Percentiles rank a stretch among this genome's conserved stretches.
Evolutionary conservation across 1,284 basidiomycete species (phyloP).

Genomic region (Trichosporon faecale): DNA sequence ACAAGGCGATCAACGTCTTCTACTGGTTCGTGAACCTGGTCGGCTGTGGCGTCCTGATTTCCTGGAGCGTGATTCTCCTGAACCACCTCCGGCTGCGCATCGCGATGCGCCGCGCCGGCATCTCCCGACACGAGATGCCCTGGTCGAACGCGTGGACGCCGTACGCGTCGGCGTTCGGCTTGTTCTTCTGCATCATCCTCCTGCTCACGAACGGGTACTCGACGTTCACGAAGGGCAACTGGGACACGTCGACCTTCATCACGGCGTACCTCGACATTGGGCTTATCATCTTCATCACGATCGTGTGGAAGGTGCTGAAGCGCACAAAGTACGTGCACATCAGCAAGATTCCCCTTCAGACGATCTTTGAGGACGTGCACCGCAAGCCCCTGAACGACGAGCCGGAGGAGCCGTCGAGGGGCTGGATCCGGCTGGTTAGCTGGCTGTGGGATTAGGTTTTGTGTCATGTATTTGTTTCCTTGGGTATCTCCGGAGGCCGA

Average conservation of each 20-base stretch:
- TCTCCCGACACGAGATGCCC: slow-evolving; percentile 23
- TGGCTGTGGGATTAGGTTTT: slow-evolving; percentile 31
- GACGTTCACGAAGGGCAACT: slow-evolving; percentile 30
- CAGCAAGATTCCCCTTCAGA: slow-evolving; percentile 25
- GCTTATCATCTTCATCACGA: slow-evolving; percentile 22
- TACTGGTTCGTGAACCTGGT: slow-evolving; percentile 39
- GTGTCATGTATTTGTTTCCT: not conserved
- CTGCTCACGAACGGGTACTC: slow-evolving; percentile 29
- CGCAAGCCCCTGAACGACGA: slow-evolving; percentile 18
- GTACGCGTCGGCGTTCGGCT: slow-evolving; percentile 23
- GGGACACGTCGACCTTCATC: slow-evolving; percentile 25
- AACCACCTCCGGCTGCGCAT: slow-evolving; percentile 27
- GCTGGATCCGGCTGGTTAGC: slow-evolving; percentile 20
- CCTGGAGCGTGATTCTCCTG: slow-evolving; percentile 31
- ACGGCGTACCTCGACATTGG: slow-evolving; percentile 33
- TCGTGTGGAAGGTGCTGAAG: slow-evolving; percentile 29
- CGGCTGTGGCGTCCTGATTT: slow-evolving; percentile 33
- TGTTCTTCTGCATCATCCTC: slow-evolving; percentile 24
- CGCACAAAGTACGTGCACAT: slow-evolving; percentile 24
- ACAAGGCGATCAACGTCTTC: slow-evolving; percentile 33
- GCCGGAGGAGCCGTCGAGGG: slow-evolving; percentile 7
- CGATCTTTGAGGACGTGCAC: slow-evolving; percentile 24
- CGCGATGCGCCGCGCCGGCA: slow-evolving; percentile 23
- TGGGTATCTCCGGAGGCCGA: too few relatives aligned
- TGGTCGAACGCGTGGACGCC: slow-evolving; percentile 35